Conservation (phyloP, 1,284 basidiomycete genomes). For the Pseudozyma tsukubaensis region DNA sequence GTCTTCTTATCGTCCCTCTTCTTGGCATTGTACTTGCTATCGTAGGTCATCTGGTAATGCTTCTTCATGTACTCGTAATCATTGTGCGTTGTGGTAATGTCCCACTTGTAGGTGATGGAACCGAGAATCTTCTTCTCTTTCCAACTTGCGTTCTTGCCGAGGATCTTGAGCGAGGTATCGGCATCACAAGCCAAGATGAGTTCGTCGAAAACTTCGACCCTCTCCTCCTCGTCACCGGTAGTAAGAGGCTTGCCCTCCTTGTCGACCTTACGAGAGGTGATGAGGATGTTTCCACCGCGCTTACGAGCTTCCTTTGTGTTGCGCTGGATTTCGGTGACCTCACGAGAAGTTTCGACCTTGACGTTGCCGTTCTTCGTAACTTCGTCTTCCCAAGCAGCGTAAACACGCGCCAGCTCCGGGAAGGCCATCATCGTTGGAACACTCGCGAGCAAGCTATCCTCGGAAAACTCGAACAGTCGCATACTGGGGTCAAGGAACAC, state of each 20-base stretch:
- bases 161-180: conserved; percentile 74
- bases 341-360: conserved; percentile 70
- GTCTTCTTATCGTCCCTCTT: conserved; percentile 68
- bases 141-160: conserved; percentile 74
- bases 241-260: conserved; percentile 46
- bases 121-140: conserved; percentile 75
- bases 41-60: conserved; percentile 65
- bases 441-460: conserved; percentile 69
- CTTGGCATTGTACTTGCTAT: conserved; percentile 69
- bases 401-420: conserved; percentile 72
- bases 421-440: conserved; percentile 71
- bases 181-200: conserved; percentile 75
- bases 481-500: conserved; percentile 75
- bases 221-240: conserved; percentile 39
- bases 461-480: conserved; percentile 68
- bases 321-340: conserved; percentile 71
- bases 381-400: conserved; percentile 72
- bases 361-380: conserved; percentile 71
- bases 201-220: conserved; percentile 74
- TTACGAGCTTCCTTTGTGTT: conserved; percentile 47
- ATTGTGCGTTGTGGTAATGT: conserved; percentile 75
- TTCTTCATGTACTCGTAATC: conserved; percentile 75
- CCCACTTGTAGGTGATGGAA: conserved; percentile 73
- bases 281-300: conserved; percentile 53
- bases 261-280: conserved; percentile 46